Base-by-base conservation (phyloP, 2,329 filamentous ascomycete species). In the Aspergillus chevalieri region DNA sequence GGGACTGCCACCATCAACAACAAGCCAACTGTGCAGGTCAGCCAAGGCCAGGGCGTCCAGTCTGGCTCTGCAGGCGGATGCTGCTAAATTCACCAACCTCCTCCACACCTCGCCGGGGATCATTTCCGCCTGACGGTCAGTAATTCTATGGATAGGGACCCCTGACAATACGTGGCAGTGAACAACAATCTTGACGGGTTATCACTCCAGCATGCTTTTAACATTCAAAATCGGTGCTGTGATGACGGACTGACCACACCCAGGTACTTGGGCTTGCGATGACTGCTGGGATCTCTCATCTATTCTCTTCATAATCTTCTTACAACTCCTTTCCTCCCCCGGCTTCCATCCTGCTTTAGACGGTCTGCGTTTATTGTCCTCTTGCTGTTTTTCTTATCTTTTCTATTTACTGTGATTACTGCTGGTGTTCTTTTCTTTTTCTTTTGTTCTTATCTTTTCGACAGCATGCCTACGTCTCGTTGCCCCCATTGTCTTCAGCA, bases 21-120 rank as follows among this genome's bases (percentile, higher is more conserved):
- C 78, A 98, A 97, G 81, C 92, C 92, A 58, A 95, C 89, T 64
- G 91, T 98, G 64, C 90, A 95, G 71, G 93, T 98, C 65, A 89
- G 90, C 52, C 87, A 90, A 70, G 93, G 93, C 67, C 90, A 95
- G 74, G 91, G 91, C 64, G 92, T 98, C 61, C 88, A 94, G 72
- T 87, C 84, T 65, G 86, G 86, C 62, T 88, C 87, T 63, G 88
- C 82, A 69, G 85, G 87, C 67, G 85, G 89, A 71, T 96, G 91
- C 83, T 96, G 91, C 79, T 96, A 94, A 78, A 79, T 64, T 56
- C 57, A 44, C 48, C 22, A 5, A 19, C 10, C 9, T 46, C 48
- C 36, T 46, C 28, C 56, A 58, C 51, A 48, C 57, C 55, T 55
- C 58, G 57, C 61, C 57, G 55, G 59, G 53, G 59, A 47, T 57